These are phyloP conservation scores for Colletotrichum liriopes DNA, from an alignment of 2,329 filamentous ascomycete genomes.

Conservation along the genomic window DNA sequence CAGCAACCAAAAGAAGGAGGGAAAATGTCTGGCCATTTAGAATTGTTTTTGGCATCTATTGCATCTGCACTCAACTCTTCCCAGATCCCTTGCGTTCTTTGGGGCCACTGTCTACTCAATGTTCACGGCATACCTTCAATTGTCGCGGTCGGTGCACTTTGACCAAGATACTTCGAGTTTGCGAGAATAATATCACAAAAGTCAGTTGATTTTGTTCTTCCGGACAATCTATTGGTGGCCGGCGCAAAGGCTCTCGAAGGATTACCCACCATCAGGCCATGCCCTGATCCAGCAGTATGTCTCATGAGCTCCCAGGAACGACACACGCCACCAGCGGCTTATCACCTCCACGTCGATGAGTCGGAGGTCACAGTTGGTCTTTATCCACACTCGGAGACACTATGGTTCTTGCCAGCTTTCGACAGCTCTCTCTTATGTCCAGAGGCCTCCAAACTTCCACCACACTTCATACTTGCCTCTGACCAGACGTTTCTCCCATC, in stretches of 20 bases:
- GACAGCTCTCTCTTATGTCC: constrained; percentile 38
- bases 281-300: constrained; percentile 39
- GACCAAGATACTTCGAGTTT: background rate
- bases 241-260: constrained; percentile 35
- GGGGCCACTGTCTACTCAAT: constrained; percentile 46
- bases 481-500: constrained; percentile 45
- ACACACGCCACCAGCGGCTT: constrained; percentile 43
- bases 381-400: constrained; percentile 46
- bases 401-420: constrained; percentile 47
- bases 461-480: constrained; percentile 45
- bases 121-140: constrained; percentile 47
- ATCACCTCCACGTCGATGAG: constrained; percentile 22
- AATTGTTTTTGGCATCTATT: constrained; percentile 39
- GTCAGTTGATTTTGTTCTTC: constrained; percentile 47
- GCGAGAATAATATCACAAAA: background rate
- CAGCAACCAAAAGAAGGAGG: too few relatives aligned
- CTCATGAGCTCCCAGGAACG: constrained; percentile 40
- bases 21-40: too few relatives aligned
- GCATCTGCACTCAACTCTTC: constrained; percentile 43
- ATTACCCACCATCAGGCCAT: constrained; percentile 35
- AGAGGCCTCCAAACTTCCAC: constrained; percentile 31
- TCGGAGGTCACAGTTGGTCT: constrained; percentile 46
- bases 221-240: constrained; percentile 41
- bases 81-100: constrained; percentile 45
- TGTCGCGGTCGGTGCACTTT: constrained; percentile 39